These are phyloP conservation scores for Hypomyces rosellus DNA, from an alignment of 2,329 filamentous ascomycete genomes.

Conservation along the genomic window DNA sequence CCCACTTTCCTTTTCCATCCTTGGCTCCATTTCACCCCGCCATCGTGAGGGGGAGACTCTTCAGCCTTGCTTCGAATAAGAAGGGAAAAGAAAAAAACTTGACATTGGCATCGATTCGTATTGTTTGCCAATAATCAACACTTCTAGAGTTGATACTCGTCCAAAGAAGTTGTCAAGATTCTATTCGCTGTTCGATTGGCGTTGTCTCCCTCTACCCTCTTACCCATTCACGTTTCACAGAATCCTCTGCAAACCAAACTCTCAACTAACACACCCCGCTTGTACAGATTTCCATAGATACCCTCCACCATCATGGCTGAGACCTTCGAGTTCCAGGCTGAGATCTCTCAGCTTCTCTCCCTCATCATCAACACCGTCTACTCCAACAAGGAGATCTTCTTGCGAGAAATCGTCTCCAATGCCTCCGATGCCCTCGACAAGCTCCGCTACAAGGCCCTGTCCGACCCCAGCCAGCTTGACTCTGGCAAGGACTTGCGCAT, in stretches of 20 bases:
- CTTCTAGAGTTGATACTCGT: neutral
- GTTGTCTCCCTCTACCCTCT: neutral
- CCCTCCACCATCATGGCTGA: slow-evolving; percentile 69
- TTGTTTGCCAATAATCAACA: slow-evolving; percentile 18
- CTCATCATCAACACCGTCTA: slow-evolving; percentile 99
- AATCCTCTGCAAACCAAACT: neutral
- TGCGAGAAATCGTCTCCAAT: slow-evolving; percentile 97
- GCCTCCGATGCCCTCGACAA: slow-evolving; percentile 99
- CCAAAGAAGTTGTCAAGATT: neutral
- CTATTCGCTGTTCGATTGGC: neutral
- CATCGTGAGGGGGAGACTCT: neutral
- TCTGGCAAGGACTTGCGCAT: slow-evolving; percentile 96
- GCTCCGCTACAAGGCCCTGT: slow-evolving; percentile 97
- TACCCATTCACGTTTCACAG: neutral
- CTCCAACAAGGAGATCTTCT: slow-evolving; percentile 99
- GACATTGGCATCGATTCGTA: slow-evolving; percentile 1
- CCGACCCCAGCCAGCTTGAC: slow-evolving; percentile 95
- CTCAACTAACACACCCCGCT: slow-evolving; percentile 15
- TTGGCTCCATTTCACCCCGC: neutral
- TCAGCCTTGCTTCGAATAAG: neutral
- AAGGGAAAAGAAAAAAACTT: neutral
- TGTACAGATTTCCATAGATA: slow-evolving; percentile 30
- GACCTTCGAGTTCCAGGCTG: slow-evolving; percentile 99
- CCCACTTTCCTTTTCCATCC: slow-evolving; percentile 13
- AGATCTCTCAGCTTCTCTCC: slow-evolving; percentile 99